These are phyloP conservation scores for Collybia nuda DNA, from an alignment of 768 basidiomycete genomes.

Conservation along the genomic window DNA sequence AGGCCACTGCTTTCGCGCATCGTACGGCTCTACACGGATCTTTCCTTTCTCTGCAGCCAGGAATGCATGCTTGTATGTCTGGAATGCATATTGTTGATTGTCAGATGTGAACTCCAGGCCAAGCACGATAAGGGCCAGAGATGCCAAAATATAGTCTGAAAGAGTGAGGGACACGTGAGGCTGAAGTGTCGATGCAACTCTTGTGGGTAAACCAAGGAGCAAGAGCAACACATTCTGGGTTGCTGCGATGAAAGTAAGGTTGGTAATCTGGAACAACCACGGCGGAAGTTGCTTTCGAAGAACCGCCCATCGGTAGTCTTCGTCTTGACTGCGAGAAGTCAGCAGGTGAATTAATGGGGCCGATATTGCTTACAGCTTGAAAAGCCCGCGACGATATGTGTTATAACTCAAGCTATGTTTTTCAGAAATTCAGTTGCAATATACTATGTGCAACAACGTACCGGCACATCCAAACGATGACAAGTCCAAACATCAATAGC, in stretches of 20 bases:
- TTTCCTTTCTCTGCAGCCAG: constrained; percentile 29
- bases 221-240: constrained; percentile 84
- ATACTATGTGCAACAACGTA: constrained; percentile 12
- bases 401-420: constrained; percentile 68
- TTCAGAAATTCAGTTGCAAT: constrained; percentile 10
- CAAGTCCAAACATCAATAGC: constrained; percentile 69
- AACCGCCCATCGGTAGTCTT: constrained; percentile 91
- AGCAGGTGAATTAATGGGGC: background rate
- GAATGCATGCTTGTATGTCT: constrained; percentile 68
- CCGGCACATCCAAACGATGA: constrained; percentile 70
- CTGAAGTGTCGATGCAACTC: constrained; percentile 52
- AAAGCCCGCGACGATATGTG: constrained; percentile 81
- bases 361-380: constrained; percentile 52
- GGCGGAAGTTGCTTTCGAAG: constrained; percentile 55
- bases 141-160: constrained; percentile 65
- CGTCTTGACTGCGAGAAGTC: constrained; percentile 54
- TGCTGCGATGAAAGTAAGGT: constrained; percentile 70
- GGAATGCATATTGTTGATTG: constrained; percentile 88
- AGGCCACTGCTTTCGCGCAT: constrained; percentile 55
- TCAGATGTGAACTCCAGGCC: constrained; percentile 82
- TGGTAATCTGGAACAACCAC: constrained; percentile 43
- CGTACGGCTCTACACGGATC: constrained; percentile 35
- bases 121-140: constrained; percentile 57
- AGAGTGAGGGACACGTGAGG: constrained; percentile 49
- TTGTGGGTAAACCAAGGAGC: constrained; percentile 61